phyloP scores from a whole-genome alignment of 345 rosid genomes.

The Aurinia saxatilis region DNA sequence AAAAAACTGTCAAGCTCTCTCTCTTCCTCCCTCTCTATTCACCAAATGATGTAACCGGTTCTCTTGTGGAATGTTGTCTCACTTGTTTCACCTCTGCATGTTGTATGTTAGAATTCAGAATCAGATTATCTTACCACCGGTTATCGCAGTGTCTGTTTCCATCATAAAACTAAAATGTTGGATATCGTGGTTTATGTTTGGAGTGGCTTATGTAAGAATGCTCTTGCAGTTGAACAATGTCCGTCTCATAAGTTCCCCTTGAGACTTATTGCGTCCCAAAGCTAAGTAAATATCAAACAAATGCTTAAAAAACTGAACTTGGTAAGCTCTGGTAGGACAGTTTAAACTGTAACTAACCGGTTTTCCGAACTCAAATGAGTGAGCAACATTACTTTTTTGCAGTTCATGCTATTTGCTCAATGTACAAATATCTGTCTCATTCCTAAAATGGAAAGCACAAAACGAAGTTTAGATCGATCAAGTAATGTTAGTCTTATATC shows the following conservation, averaged over 20 bases:
- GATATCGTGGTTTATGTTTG: neutral
- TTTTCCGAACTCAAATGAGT: no score
- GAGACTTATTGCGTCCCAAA: neutral
- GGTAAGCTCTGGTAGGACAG: no score
- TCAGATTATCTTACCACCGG: neutral
- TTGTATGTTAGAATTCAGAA: slow-evolving; percentile 7
- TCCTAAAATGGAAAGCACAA: no score
- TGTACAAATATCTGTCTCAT: no score
- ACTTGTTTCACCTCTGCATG: neutral
- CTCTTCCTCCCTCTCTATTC: neutral
- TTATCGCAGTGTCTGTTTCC: neutral
- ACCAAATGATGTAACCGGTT: slow-evolving; percentile 12
- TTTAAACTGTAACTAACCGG: no score
- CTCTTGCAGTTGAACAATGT: neutral
- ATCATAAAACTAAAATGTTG: slow-evolving; percentile 1
- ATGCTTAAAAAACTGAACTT: neutral
- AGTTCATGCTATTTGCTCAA: no score
- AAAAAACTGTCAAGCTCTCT: neutral
- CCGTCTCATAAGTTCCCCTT: neutral
- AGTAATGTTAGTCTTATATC: no score
- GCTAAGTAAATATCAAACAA: neutral
- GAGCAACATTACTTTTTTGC: no score
- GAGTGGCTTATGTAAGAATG: neutral
- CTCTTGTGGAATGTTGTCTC: neutral
- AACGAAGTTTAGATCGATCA: no score